Evolutionary conservation across 1,284 basidiomycete genomes (phyloP).

Genomic region (Apiotrichum domesticum): DNA sequence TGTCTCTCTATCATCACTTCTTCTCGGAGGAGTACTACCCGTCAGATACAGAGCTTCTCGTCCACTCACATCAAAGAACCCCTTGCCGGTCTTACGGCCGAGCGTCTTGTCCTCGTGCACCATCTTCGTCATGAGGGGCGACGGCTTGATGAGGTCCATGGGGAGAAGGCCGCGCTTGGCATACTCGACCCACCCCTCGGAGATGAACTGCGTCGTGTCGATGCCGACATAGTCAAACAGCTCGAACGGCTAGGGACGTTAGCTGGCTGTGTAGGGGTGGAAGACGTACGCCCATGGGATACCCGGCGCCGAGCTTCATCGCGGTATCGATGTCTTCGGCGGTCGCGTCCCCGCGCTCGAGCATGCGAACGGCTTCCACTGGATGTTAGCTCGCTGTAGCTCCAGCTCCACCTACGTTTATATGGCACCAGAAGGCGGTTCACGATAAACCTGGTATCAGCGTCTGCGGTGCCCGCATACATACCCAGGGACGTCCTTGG

Average conservation of each 20-base stretch:
- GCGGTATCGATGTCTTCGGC: slow-evolving; percentile 55
- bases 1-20: not conserved
- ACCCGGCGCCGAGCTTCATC: slow-evolving; percentile 57
- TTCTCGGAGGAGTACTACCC: not conserved
- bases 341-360: slow-evolving; percentile 55
- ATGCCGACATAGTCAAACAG: slow-evolving; percentile 54
- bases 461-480: slow-evolving; percentile 23
- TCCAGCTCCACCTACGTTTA: slow-evolving; percentile 39
- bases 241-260: slow-evolving; percentile 48
- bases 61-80: slow-evolving; percentile 35
- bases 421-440: slow-evolving; percentile 53
- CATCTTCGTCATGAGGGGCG: slow-evolving; percentile 49
- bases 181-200: slow-evolving; percentile 53
- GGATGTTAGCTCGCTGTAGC: not conserved
- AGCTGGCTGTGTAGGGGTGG: no score
- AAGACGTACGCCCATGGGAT: slow-evolving; percentile 23
- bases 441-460: slow-evolving; percentile 50
- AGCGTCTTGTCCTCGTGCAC: slow-evolving; percentile 51
- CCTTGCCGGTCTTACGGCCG: slow-evolving; percentile 53
- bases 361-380: slow-evolving; percentile 54
- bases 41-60: not conserved
- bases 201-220: slow-evolving; percentile 49
- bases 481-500: slow-evolving; percentile 52
- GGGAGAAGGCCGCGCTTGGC: slow-evolving; percentile 48
- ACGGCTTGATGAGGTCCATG: slow-evolving; percentile 48